phyloP scores from a whole-genome alignment of 257 asterid genomes.

The Euphrasia confusa region DNA sequence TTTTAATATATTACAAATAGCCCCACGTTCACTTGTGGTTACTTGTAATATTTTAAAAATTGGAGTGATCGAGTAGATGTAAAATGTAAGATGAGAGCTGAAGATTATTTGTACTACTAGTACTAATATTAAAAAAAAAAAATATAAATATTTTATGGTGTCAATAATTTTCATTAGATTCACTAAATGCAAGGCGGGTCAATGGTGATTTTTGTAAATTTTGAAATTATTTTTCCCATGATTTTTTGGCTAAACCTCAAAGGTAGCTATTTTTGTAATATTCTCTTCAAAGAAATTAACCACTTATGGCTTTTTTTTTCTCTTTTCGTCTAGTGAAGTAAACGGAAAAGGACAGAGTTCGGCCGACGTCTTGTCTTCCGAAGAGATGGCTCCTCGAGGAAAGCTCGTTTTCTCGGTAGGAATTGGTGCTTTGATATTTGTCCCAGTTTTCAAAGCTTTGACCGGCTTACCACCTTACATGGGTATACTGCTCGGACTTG shows the following conservation, averaged over 20 bases:
- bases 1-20: no score
- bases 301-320: constrained; percentile 19
- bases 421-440: constrained; percentile 78
- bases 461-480: constrained; percentile 95
- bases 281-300: constrained; percentile 8
- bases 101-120: no score
- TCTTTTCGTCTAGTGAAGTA: constrained; percentile 59
- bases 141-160: no score
- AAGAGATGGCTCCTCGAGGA: constrained; percentile 97
- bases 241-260: neutral
- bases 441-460: constrained; percentile 82
- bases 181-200: neutral
- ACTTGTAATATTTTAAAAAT: no score
- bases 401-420: constrained; percentile 85
- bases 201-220: neutral
- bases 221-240: neutral
- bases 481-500: constrained; percentile 94
- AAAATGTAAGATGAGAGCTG: no score
- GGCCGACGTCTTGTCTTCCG: constrained; percentile 70
- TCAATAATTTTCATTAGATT: no score
- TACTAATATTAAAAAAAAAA: no score
- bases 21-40: no score
- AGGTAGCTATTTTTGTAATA: neutral
- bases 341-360: constrained; percentile 60
- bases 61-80: no score